Base-by-base conservation (phyloP, 495 filamentous ascomycete species). In the Penicillium arizonense region DNA sequence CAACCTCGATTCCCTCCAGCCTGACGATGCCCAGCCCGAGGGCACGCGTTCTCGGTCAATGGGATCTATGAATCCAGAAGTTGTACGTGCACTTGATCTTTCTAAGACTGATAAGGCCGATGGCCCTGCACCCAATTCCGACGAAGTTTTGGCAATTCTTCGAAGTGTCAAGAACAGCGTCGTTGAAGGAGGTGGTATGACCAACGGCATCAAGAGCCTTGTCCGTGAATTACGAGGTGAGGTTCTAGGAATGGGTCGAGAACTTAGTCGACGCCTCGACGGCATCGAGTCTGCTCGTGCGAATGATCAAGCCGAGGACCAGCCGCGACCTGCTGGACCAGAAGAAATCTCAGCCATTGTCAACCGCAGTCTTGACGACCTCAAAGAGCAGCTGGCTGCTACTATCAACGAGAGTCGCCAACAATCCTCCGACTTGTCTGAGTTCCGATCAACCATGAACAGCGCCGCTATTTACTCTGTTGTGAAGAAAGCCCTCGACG, bases 221-320 rank as follows among this genome's bases (percentile, higher is more conserved):
- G 87, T 96, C 11, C 85, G 90, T 36, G 92, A 97, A 57, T 77
- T 98, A 34, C 86, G 92, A 14, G 89, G 91, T 11, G 92, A 97
- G 62, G 91, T 97, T 7, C 81, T 97, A 2, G 91, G 89, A 4
- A 96, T 97, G 93, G 90, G 91, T 5, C 77, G 91, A 50, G 86
- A 96, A 57, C 79, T 97, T 24, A 90, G 86, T 26, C 82, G 88
- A n/a, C 85, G 88, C 61, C 76, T 97, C 3, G 90, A 96, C 47
- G 80, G 89, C 38, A 75, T 79, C 2, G 80, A 83, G 26, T 63
- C 67, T 30, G 65, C 69, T 26, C 69, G 69, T 23, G 65, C 68
- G 10, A 74, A 76, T 16, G 69, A 74, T 11, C 65, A 67, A 23
- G 6, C 45, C 2, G 35, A 48, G 39, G 79, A 78, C 34, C 73